phyloP scores from a whole-genome alignment of 768 basidiomycete species.

The Tricholoma furcatifolium region DNA sequence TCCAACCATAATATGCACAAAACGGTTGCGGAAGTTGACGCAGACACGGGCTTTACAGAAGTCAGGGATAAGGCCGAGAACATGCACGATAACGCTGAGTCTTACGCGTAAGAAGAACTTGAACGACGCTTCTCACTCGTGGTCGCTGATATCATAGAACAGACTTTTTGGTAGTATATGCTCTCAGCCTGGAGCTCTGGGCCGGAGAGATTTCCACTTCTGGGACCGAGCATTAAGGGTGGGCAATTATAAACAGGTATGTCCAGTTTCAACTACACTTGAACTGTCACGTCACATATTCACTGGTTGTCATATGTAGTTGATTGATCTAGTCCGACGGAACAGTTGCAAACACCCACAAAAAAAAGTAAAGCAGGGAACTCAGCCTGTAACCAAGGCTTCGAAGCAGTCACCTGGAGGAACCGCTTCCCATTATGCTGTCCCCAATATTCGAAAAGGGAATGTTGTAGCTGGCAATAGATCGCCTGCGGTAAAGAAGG shows the following conservation, averaged over 20 bases:
- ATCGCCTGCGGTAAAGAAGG: background rate
- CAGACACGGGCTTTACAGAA: background rate
- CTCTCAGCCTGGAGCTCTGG: slow-evolving; percentile 1
- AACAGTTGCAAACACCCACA: background rate
- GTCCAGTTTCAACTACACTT: background rate
- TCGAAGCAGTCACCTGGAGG: background rate
- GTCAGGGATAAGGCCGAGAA: background rate
- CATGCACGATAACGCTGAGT: background rate
- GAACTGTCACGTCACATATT: background rate
- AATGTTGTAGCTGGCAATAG: background rate
- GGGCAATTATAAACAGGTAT: background rate
- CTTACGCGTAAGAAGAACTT: background rate
- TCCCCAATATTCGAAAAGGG: background rate
- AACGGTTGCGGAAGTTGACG: background rate
- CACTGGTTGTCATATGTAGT: background rate
- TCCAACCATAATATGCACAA: background rate
- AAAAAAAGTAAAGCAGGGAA: background rate
- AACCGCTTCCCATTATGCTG: background rate
- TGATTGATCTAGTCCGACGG: background rate
- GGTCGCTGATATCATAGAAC: background rate
- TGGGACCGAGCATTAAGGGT: background rate
- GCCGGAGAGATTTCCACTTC: background rate
- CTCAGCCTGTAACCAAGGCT: background rate
- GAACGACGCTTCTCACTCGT: background rate
- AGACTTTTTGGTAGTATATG: background rate